Evolutionary conservation across 2,329 filamentous ascomycete species (phyloP), one percentile per base, ranked within the genome.

Genomic region (Pseudopithomyces maydicus): DNA sequence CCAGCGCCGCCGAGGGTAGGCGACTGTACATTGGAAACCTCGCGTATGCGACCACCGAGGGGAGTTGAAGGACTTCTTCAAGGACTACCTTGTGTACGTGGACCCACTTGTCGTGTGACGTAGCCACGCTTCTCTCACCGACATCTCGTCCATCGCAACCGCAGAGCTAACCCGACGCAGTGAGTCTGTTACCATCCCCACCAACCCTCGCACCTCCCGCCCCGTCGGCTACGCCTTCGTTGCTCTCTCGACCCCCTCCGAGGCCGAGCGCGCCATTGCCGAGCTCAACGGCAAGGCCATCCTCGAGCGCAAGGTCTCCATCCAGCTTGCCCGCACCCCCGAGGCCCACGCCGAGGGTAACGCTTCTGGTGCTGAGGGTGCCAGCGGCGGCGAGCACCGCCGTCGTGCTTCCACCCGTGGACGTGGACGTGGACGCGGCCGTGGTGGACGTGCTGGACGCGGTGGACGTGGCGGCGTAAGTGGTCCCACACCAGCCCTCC

Each of bases 11-110:
- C 81, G 95, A 99, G 86, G 94, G 95, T 81, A 92, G 95, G 85
- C 92, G 95, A 84, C 90, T 99, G 76, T 99, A 99, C 85, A 98
- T 99, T 85, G 95, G 95, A 86, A 99, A 99, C 87, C 91, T 99
- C 88, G 95, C 95, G 77, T 99, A 99, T 82, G 93, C 94, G 89
- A 98, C 95, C 89, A 97, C 92, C 81, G 95, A 98, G 91, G 95
- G 90, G 92, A 97, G 89, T 92, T 99, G 87, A 97, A 96, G 87
- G 91, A 95, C 74, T 99, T 99, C 88, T 99, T 99, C 90, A 94
- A 95, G 87, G 91, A 89, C 82, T 98, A 97, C 87, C 90, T 95
- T 85, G 92, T 99, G 95, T 99, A 87, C 87, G 94, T 91, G 62
- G 56, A 55, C 60, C 54, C 65, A 55, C 35, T 20, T 35, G 55